phyloP scores from a whole-genome alignment of 164 flowering plant species.

The Euptelea pleiosperma region DNA sequence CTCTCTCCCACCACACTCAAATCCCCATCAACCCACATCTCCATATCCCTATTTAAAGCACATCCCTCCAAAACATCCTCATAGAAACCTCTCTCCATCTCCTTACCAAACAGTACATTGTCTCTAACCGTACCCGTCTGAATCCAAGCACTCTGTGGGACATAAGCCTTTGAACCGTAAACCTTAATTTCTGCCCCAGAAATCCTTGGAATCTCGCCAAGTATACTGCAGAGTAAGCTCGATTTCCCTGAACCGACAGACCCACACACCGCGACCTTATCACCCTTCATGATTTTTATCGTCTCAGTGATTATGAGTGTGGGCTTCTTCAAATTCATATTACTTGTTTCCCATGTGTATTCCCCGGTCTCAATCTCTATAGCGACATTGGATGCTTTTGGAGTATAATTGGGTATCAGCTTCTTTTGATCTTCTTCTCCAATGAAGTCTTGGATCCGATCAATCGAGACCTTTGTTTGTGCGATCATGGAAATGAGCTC shows the following conservation, averaged over 20 bases:
- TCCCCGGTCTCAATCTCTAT: constrained; percentile 57
- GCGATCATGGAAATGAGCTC: constrained; percentile 78
- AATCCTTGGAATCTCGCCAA: constrained; percentile 66
- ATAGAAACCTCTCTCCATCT: constrained; percentile 46
- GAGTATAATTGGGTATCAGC: constrained; percentile 5
- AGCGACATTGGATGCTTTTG: constrained; percentile 29
- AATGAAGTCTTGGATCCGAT: constrained; percentile 50
- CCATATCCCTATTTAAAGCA: constrained; percentile 63
- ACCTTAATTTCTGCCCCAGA: constrained; percentile 52
- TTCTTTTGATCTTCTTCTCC: constrained; percentile 46
- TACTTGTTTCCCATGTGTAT: constrained; percentile 54
- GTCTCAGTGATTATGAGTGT: constrained; percentile 44
- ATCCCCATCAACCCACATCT: constrained; percentile 65
- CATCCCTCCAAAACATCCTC: constrained; percentile 60
- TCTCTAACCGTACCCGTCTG: constrained; percentile 78
- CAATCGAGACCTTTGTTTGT: constrained; percentile 77
- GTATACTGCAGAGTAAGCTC: constrained; percentile 65
- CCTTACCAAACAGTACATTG: constrained; percentile 75
- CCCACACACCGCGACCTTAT: constrained; percentile 78
- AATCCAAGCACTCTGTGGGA: constrained; percentile 84
- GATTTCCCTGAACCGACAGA: constrained; percentile 87
- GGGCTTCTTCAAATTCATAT: constrained; percentile 28
- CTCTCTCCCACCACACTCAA: constrained; percentile 64
- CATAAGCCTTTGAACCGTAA: constrained; percentile 70
- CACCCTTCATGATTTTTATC: constrained; percentile 47